Conservation (phyloP, 2,329 filamentous ascomycete species). For the Ceratocystis harringtonii region DNA sequence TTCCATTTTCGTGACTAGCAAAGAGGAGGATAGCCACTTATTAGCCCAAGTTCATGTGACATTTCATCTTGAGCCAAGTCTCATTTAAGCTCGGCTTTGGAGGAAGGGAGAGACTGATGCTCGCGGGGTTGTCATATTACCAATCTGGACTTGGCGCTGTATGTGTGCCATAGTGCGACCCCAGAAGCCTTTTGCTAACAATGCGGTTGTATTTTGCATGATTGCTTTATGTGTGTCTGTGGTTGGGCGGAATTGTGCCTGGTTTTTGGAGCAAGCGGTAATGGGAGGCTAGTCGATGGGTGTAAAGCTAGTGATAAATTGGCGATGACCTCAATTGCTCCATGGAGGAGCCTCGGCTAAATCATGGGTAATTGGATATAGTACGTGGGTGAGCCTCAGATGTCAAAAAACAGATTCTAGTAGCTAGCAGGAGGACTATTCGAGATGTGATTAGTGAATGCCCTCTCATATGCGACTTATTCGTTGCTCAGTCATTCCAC, state of each 20-base stretch:
- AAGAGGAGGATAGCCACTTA: neutral
- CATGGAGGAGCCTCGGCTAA: neutral
- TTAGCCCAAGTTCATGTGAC: neutral
- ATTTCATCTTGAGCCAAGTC: too few species aligned
- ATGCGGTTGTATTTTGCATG: constrained; percentile 22
- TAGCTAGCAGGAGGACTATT: too few species aligned
- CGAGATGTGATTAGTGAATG: too few species aligned
- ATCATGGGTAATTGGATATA: neutral
- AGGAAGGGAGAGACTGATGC: constrained; percentile 9
- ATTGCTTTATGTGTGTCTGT: constrained; percentile 23
- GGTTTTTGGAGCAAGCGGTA: neutral
- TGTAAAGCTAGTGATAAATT: neutral
- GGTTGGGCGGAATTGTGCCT: too few species aligned
- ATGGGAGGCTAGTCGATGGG: neutral
- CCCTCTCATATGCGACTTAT: too few species aligned
- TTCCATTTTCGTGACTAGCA: constrained; percentile 51
- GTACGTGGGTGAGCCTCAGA: too few species aligned
- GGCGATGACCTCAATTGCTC: neutral
- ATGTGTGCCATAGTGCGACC: constrained; percentile 46
- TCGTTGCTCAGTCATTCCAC: too few species aligned
- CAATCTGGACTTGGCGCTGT: constrained; percentile 39
- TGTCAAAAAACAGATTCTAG: too few species aligned
- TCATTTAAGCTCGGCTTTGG: neutral
- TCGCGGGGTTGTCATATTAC: constrained; percentile 25
- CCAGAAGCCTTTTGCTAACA: constrained; percentile 39